Conservation (phyloP, 225 moss, liverwort and hornwort genomes). For the Polytrichum formosum region DNA sequence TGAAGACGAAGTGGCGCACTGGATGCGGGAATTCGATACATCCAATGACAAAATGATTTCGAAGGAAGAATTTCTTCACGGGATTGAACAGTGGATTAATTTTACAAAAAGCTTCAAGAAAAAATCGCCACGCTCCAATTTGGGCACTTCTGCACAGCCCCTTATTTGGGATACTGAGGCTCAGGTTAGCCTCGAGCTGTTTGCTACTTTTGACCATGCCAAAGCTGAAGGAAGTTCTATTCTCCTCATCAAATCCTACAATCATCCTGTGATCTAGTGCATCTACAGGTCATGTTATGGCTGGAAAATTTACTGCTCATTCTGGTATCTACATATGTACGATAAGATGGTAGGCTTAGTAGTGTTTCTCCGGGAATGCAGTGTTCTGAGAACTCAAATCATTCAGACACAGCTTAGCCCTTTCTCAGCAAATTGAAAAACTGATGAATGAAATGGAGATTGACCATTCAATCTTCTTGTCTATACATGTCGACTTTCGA, state of each 20-base stretch:
- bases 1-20: constrained; percentile 43
- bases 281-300: no score
- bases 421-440: background rate
- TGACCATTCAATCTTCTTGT: background rate
- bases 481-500: no score
- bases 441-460: background rate
- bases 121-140: background rate
- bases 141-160: constrained; percentile 1
- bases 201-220: no score
- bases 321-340: no score
- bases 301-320: no score
- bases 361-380: background rate
- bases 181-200: constrained; percentile 14
- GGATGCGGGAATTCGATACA: constrained; percentile 80
- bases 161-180: constrained; percentile 37
- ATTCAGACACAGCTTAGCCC: background rate
- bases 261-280: no score
- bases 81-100: constrained; percentile 68
- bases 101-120: constrained; percentile 17
- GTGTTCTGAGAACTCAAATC: background rate
- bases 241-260: no score
- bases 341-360: background rate
- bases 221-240: background rate
- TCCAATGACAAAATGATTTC: constrained; percentile 50
- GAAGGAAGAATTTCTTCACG: constrained; percentile 49